Base-by-base conservation (phyloP, 139 green algal genomes). In the Coelastrella sp. region DNA sequence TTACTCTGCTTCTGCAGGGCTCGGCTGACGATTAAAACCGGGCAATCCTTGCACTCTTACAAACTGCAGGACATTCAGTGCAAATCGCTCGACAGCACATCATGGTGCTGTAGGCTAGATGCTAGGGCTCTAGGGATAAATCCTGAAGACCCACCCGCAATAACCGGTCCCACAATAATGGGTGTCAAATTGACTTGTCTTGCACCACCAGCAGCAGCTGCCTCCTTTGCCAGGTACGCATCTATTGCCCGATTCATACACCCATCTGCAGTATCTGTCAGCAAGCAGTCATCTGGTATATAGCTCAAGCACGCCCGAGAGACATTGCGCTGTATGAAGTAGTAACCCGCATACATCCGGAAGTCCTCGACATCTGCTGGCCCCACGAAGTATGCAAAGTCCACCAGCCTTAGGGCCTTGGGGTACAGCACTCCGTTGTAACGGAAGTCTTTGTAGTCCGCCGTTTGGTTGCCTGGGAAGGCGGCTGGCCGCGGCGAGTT, bases 271-370 rank as follows among this genome's bases (percentile, higher is more conserved):
- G 23, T 66, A 8, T 10, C 23, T 4, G 61, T 20, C 5, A 60
- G 23, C 47, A 57, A 5, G 66, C 83, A 88, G 3, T 65, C 83
- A 0, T 16, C 22, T 19, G 66, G 14, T 2, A 65, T 71, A 17
- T 88, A 88, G 47, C 16, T 66, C 66, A 66, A 5, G 56, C 83
- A 88, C 16, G 61, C 83, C 6, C 83, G 20, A 11, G 83, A 80
- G 2, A 66, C 47, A 66, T 88, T 88, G 16, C 22, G 5, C n/a
- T 88, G 83, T 4, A 66, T 0, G 23, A 87, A 61, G 81, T 60
- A 47, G 8, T 87, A 78, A 20, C 81, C 81, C 3, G 8, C 10
- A 10, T 80, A 86, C 10, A 47, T 16, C 7, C 32, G 22, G 11
- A 23, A 60, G 22, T 86, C 80, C 7, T 75, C 80, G 8, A 76